Base-by-base conservation (phyloP, 2,329 filamentous ascomycete genomes). In the Rutstroemia sp. region DNA sequence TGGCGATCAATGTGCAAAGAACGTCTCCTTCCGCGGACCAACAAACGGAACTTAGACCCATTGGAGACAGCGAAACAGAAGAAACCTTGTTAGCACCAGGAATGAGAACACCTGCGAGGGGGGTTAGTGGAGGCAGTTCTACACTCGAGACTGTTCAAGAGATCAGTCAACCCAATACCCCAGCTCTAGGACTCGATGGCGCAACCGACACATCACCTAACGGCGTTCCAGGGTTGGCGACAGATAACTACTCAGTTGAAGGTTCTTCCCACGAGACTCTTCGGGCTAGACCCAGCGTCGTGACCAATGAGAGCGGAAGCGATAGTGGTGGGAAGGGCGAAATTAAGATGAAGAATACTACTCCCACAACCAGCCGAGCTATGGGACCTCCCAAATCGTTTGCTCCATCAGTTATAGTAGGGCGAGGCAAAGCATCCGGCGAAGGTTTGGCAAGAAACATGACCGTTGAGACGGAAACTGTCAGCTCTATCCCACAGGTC, bases 381-480 rank as follows among this genome's bases (percentile, higher is more conserved):
- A 68, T 75, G 71, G 60, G 85, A 67, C 67, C 83, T 71, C 75
- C 89, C 61, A 77, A 87, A 59, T 90, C 89, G 8, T 84, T 80
- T 59, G 69, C 73, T 64, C 71, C 79, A 50, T 80, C 87, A 38
- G 86, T 85, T 42, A 75, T 76, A 52, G 73, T 74, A 55, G 74
- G 77, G 56, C 89, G 91, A 68, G 78, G 81, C 37, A 90, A 92
- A 69, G 76, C 82, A 27, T 70, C 74, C 10, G 75, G 79, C 52
- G 89, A 95, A 69, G 85, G 84, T n/a, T 87, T 88, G 38, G 80
- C 86, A 57, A 85, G 87, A 68, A 94, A 90, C 66, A 97, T 99
- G 91, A 97, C 90, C 9, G 92, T 97, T 14, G 94, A 99, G 74
- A 96, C 94, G 0, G 94, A 99, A 72, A 95, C 92, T 0, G 94